These are phyloP conservation scores for Rhizoctonia solani DNA, from an alignment of 1,284 basidiomycete genomes.

Conservation along the genomic window DNA sequence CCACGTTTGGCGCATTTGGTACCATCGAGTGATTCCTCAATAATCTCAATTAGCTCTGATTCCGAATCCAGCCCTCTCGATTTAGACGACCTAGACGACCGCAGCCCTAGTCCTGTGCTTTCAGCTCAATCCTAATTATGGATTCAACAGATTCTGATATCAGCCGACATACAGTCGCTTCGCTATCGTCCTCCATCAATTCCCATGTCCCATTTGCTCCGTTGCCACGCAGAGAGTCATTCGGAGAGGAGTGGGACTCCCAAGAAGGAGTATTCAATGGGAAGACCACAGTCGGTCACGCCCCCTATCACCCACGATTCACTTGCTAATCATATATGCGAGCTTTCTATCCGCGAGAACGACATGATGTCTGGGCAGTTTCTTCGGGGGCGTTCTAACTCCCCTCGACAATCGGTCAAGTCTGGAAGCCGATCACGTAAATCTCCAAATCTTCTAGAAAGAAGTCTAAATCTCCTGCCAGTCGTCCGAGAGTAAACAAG, in stretches of 20 bases:
- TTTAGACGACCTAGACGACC: background rate
- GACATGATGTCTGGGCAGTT: background rate
- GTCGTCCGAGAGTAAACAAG: background rate
- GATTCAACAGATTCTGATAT: background rate
- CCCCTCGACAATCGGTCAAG: background rate
- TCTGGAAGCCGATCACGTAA: background rate
- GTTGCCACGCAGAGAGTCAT: too few species aligned
- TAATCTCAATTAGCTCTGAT: conserved; percentile 7
- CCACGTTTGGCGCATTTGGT: background rate
- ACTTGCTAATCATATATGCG: background rate
- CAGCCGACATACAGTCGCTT: too few species aligned
- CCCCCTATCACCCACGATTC: background rate
- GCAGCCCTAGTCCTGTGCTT: background rate
- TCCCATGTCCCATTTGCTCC: background rate
- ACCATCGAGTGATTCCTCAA: conserved; percentile 6
- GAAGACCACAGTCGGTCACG: background rate
- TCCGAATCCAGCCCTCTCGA: background rate
- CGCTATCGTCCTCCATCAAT: background rate
- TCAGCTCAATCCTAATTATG: conserved; percentile 8
- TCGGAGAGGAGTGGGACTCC: background rate
- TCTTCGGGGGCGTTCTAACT: background rate
- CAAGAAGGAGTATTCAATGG: conserved; percentile 12
- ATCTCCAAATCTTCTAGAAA: background rate
- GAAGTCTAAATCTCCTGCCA: background rate
- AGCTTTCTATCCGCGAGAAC: conserved; percentile 7